Percentiles rank a stretch among this genome's conserved stretches.
These are phyloP conservation scores for Rhodotorula glutinis DNA, from an alignment of 1,284 basidiomycete genomes.

Conservation along the genomic window DNA sequence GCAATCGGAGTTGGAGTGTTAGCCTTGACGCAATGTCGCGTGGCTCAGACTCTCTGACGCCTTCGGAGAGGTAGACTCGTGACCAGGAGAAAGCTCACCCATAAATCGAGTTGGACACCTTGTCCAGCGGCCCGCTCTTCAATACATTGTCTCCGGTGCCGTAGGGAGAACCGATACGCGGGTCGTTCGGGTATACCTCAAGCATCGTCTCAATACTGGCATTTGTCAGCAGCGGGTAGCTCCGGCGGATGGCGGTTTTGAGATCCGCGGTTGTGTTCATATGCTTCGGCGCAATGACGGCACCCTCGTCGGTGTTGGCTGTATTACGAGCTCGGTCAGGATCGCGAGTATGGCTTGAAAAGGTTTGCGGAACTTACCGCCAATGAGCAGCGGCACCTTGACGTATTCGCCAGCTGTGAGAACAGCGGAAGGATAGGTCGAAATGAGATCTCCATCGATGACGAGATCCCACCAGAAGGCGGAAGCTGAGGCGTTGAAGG, in stretches of 20 bases:
- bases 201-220: conserved; percentile 12
- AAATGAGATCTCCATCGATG: conserved; percentile 47
- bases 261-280: conserved; percentile 19
- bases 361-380: conserved; percentile 12
- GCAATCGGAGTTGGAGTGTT: no score
- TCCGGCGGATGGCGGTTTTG: background rate
- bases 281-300: conserved; percentile 21
- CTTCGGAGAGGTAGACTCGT: no score
- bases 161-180: conserved; percentile 35
- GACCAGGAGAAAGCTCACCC: background rate
- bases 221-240: conserved; percentile 9
- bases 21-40: no score
- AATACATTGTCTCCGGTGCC: conserved; percentile 27
- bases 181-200: conserved; percentile 35
- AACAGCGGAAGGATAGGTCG: conserved; percentile 43
- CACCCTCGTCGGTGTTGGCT: conserved; percentile 40
- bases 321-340: background rate
- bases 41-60: no score
- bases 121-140: conserved; percentile 13
- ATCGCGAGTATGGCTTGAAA: no score
- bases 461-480: conserved; percentile 21
- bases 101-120: conserved; percentile 19
- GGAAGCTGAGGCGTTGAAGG: conserved; percentile 38
- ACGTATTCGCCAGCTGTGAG: conserved; percentile 43
- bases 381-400: conserved; percentile 49